These are phyloP conservation scores for Fraxinus anomala DNA, from an alignment of 257 asterid genomes.

Conservation along the genomic window DNA sequence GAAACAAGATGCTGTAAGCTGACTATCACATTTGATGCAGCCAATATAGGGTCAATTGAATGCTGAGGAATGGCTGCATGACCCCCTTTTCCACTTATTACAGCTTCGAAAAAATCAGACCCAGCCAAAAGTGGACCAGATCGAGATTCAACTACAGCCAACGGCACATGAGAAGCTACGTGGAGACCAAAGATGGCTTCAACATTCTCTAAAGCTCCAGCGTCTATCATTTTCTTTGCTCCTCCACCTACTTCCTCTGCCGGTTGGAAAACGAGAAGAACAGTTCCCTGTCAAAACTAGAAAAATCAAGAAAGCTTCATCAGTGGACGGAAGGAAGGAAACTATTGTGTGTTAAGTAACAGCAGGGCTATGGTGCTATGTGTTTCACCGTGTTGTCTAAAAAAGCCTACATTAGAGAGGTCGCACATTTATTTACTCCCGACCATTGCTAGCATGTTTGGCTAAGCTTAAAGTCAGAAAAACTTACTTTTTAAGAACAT, in stretches of 20 bases:
- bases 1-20: conserved; percentile 90
- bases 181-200: conserved; percentile 52
- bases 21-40: conserved; percentile 81
- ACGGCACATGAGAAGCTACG: too few species aligned
- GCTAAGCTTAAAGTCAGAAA: too few species aligned
- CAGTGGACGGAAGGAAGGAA: background rate
- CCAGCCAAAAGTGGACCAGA: conserved; percentile 81
- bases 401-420: too few species aligned
- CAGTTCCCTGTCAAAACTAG: conserved; percentile 70
- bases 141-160: background rate
- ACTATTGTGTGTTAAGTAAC: background rate
- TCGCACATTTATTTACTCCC: too few species aligned
- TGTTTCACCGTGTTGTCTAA: too few species aligned
- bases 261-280: conserved; percentile 37
- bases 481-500: too few species aligned
- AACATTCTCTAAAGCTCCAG: conserved; percentile 71
- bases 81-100: conserved; percentile 87
- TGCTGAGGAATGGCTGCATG: conserved; percentile 97
- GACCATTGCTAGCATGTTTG: too few species aligned
- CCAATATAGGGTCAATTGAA: conserved; percentile 84
- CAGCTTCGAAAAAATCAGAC: conserved; percentile 82
- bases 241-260: too few species aligned
- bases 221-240: conserved; percentile 70
- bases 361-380: too few species aligned
- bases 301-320: conserved; percentile 5